A percentile compares a stretch with the other conserved stretches of the same genome.
These are phyloP conservation scores for Fusarium coffeatum DNA, from an alignment of 2,329 filamentous ascomycete species.

Conservation along the genomic window DNA sequence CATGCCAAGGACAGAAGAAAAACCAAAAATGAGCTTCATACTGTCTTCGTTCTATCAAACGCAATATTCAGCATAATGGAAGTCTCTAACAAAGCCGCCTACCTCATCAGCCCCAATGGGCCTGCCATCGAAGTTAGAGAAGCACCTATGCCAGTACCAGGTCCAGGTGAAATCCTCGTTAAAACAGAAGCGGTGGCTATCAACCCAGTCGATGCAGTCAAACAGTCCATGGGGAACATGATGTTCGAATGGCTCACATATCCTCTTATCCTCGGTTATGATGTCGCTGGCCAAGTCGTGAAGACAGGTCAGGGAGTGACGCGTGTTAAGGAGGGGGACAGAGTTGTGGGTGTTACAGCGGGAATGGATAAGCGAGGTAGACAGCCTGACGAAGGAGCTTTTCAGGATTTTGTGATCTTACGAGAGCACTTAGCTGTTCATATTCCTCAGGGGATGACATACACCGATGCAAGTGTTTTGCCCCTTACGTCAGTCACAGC, in stretches of 20 bases:
- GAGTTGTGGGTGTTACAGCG: background rate
- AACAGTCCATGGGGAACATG: constrained; percentile 20
- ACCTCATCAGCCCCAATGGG: background rate
- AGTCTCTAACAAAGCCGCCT: background rate
- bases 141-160: background rate
- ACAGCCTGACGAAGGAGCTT: background rate
- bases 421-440: background rate
- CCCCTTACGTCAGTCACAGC: background rate
- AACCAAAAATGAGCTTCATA: rapidly evolving
- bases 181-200: background rate
- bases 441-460: background rate
- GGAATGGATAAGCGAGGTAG: constrained; percentile 15
- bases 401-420: background rate
- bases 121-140: constrained; percentile 1
- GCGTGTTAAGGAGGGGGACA: background rate
- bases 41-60: background rate
- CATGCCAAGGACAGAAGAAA: rapidly evolving
- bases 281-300: background rate
- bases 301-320: background rate
- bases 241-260: constrained; percentile 22
- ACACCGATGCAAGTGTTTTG: background rate
- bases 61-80: background rate
- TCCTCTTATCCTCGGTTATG: constrained; percentile 13
- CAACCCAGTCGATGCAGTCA: constrained; percentile 5
- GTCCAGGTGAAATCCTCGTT: background rate